A percentile compares a stretch with the other conserved stretches of the same genome.
Conservation (phyloP, 2,329 filamentous ascomycete species). For the Colletotrichum viniferum region DNA sequence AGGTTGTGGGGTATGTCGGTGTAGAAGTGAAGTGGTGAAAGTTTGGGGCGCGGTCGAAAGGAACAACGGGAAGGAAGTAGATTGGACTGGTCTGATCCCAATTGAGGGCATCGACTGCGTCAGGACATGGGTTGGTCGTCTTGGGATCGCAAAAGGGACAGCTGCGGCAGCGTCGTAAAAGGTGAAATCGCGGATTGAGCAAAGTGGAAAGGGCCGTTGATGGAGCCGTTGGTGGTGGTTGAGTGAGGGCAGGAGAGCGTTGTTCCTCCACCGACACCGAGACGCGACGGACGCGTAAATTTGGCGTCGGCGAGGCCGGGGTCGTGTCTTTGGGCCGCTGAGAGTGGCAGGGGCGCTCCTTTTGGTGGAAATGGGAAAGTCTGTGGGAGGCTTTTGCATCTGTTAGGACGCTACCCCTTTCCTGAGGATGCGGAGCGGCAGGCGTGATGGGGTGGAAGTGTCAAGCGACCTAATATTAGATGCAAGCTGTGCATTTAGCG, state of each 20-base stretch:
- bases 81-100: background rate
- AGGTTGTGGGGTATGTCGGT: background rate
- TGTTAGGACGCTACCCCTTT: background rate
- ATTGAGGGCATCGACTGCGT: background rate
- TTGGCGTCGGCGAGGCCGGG: constrained; percentile 31
- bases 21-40: background rate
- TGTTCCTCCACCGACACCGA: constrained; percentile 7
- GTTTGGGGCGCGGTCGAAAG: background rate
- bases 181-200: background rate
- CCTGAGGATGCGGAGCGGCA: rapidly evolving
- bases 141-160: background rate
- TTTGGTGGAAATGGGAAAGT: background rate
- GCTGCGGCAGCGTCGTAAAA: background rate
- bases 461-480: no score
- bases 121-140: background rate
- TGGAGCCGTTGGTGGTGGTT: background rate
- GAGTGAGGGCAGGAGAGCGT: background rate
- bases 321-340: background rate
- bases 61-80: background rate
- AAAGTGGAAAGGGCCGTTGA: background rate
- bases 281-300: constrained; percentile 37
- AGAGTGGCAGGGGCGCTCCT: background rate
- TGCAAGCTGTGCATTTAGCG: no score
- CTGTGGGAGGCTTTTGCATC: background rate
- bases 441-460: no score